phyloP scores from a whole-genome alignment of 805 yeast species.

The Schwanniomyces vanrijiae region DNA sequence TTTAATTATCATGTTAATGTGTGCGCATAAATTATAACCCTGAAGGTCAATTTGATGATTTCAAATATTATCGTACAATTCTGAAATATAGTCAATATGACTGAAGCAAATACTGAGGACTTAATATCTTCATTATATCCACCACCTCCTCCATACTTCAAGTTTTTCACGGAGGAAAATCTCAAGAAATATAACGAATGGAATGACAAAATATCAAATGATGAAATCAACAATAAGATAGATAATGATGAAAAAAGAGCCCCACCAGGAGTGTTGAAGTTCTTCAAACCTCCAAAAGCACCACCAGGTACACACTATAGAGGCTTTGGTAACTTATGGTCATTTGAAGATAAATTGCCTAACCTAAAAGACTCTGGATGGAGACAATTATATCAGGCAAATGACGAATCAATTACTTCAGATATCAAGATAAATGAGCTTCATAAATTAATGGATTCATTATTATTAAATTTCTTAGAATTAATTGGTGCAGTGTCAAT shows the following conservation, averaged over 20 bases:
- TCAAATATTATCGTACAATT: background rate
- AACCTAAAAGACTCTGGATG: slow-evolving; percentile 76
- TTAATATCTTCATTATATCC: slow-evolving; percentile 77
- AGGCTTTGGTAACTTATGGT: slow-evolving; percentile 92
- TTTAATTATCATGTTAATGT: background rate
- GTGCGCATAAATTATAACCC: background rate
- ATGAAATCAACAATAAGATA: slow-evolving; percentile 10
- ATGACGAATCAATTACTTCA: slow-evolving; percentile 35
- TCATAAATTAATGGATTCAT: slow-evolving; percentile 75
- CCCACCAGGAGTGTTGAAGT: slow-evolving; percentile 50
- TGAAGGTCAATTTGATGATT: background rate
- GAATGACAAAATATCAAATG: slow-evolving; percentile 14
- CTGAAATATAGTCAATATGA: background rate
- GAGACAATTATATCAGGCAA: slow-evolving; percentile 60
- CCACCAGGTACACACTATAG: slow-evolving; percentile 70
- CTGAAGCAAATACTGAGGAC: slow-evolving; percentile 21
- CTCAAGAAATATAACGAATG: slow-evolving; percentile 40
- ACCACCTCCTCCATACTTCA: slow-evolving; percentile 86
- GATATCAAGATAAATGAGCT: slow-evolving; percentile 65
- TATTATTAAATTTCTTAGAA: slow-evolving; percentile 78
- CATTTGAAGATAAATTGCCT: slow-evolving; percentile 73
- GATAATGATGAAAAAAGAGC: slow-evolving; percentile 1
- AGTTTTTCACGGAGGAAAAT: slow-evolving; percentile 72
- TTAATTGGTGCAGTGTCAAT: slow-evolving; percentile 74
- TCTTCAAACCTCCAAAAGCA: slow-evolving; percentile 61